Evolutionary conservation across 176 grass and related monocot genomes (phyloP), one percentile per base, ranked within the genome.

Genomic region (Avena eriantha): DNA sequence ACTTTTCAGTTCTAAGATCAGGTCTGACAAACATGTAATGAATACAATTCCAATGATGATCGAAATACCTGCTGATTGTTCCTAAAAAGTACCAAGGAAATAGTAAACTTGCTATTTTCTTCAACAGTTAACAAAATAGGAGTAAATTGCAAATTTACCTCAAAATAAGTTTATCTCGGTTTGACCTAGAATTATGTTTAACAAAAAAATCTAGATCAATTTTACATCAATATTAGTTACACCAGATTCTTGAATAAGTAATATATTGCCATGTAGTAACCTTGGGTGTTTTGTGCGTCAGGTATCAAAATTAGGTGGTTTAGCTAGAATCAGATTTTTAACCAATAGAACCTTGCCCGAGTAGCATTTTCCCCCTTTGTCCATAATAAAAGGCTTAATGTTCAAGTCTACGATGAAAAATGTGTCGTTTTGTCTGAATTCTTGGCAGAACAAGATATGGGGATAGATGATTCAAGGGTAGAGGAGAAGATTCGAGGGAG

Each of bases 151-250:
- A 31, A 76, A 29, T 18, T 50, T 51, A 76, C 47, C 15, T 50
- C 9, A 43, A 31, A 76, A 31, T 29, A 8, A 33, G 4, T 53
- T 51, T 5, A 75, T 50, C 69, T 74, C 17, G 3, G 72, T 75
- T 75, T 75, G 15, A 19, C 23, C 47, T 76, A 33, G 46, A 19
- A 53, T 76, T 76, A 7, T 33, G 3, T 76, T 51, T 53, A 33
- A 76, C 24, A 53, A 7, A 53, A 31, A 75, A 14, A 17, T 29
- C 7, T 4, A 76, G 23, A 53, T 26, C 8, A 8, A 33, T 7
- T 19, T 53, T 76, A 31, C 46, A 75, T 75, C 16, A 75, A 51
- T 74, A 49, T 29, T 75, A 75, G 72, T 75, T 75, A 75, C 72
- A 50, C 23, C 66, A 75, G 31, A 31, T 75, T 75, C 46, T 29